phyloP scores from a whole-genome alignment of 2,329 filamentous ascomycete genomes.

The Blastomyces parvus region DNA sequence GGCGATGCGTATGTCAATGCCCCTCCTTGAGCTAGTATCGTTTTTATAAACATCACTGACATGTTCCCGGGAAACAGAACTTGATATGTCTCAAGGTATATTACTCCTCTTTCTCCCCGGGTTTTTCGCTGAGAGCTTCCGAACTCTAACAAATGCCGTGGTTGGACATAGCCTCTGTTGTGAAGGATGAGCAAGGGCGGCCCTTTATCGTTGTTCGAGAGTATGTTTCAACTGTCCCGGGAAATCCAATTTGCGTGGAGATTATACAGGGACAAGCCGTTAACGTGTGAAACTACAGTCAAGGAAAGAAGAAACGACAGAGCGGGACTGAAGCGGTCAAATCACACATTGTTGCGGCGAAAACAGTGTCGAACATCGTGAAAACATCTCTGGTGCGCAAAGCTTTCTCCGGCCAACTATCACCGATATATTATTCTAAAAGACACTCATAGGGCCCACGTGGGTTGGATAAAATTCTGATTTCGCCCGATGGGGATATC shows the following conservation, averaged over 20 bases:
- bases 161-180: conserved; percentile 52
- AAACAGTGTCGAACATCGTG: conserved; percentile 93
- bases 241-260: neutral
- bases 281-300: conserved; percentile 44
- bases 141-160: conserved; percentile 9
- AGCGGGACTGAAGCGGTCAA: conserved; percentile 97
- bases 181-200: conserved; percentile 95
- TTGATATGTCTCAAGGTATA: conserved; percentile 41
- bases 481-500: conserved; percentile 96
- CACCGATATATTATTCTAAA: neutral
- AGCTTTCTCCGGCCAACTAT: neutral
- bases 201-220: conserved; percentile 98
- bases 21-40: conserved; percentile 25
- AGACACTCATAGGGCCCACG: conserved; percentile 57
- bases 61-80: conserved; percentile 29
- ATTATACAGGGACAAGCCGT: conserved; percentile 20
- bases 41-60: conserved; percentile 18
- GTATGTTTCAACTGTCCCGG: conserved; percentile 45
- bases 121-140: neutral
- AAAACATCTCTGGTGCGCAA: conserved; percentile 74
- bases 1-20: conserved; percentile 40
- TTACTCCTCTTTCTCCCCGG: neutral
- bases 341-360: conserved; percentile 91
- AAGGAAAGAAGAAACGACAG: conserved; percentile 95
- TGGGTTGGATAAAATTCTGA: conserved; percentile 97